Conservation (phyloP, 345 rosid genomes). For the Arabidopsis thaliana region TAIR10.1 NC_003071.7:6492001-6492500, state of each 20-base stretch:
- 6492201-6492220: constrained; percentile 76
- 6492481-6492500: constrained; percentile 31
- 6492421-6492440: constrained; percentile 88
- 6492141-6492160: constrained; percentile 51
- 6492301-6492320: constrained; percentile 59
- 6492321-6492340: constrained; percentile 74
- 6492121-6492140: constrained; percentile 51
- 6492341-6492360: constrained; percentile 64
- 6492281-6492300: constrained; percentile 40
- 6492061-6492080: constrained; percentile 55
- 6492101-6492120: constrained; percentile 48
- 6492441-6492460: constrained; percentile 69
- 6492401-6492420: constrained; percentile 69
- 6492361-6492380: constrained; percentile 68
- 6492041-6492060: constrained; percentile 78
- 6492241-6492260: constrained; percentile 72
- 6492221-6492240: constrained; percentile 80
- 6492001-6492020: constrained; percentile 73
- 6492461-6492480: constrained; percentile 52
- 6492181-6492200: constrained; percentile 76
- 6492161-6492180: constrained; percentile 68
- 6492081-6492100: constrained; percentile 59
- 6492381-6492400: constrained; percentile 68
- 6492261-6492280: constrained; percentile 43
- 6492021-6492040: constrained; percentile 84